Percentiles rank a stretch among this genome's conserved stretches.
Conservation (phyloP, 768 basidiomycete genomes). For the Tricholoma flavovirens region DNA sequence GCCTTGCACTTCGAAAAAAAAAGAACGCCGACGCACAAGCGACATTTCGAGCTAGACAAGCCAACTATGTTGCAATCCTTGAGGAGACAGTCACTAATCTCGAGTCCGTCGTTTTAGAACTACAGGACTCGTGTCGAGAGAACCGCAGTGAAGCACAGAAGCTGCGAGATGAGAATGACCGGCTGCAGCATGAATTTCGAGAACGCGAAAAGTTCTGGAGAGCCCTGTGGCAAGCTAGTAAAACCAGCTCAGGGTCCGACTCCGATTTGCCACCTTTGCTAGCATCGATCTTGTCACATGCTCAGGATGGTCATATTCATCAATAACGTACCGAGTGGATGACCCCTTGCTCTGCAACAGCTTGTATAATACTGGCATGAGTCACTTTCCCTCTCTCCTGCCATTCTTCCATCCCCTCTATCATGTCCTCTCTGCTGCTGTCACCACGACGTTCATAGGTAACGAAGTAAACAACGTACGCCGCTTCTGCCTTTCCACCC, state of each 20-base stretch:
- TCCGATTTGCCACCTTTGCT: conserved; percentile 47
- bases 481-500: too few relatives aligned
- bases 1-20: conserved; percentile 73
- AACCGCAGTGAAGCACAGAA: conserved; percentile 55
- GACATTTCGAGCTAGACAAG: conserved; percentile 73
- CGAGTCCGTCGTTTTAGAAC: conserved; percentile 77
- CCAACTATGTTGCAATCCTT: conserved; percentile 82
- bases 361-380: conserved; percentile 36
- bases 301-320: conserved; percentile 30
- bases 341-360: conserved; percentile 38
- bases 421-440: too few relatives aligned
- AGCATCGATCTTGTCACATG: conserved; percentile 34
- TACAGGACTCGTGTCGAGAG: conserved; percentile 77
- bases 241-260: conserved; percentile 48
- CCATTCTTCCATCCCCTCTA: too few relatives aligned
- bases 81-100: conserved; percentile 87
- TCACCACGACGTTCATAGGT: too few relatives aligned
- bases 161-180: conserved; percentile 58
- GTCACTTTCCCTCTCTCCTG: too few relatives aligned
- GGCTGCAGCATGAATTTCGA: conserved; percentile 56
- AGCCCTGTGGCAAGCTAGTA: conserved; percentile 61
- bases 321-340: conserved; percentile 44
- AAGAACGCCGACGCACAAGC: conserved; percentile 90
- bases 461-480: too few relatives aligned
- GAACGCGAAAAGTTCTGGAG: conserved; percentile 75